These are phyloP conservation scores for Daucus carota DNA, from an alignment of 129 eudicot species.

Conservation along the genomic window DNA sequence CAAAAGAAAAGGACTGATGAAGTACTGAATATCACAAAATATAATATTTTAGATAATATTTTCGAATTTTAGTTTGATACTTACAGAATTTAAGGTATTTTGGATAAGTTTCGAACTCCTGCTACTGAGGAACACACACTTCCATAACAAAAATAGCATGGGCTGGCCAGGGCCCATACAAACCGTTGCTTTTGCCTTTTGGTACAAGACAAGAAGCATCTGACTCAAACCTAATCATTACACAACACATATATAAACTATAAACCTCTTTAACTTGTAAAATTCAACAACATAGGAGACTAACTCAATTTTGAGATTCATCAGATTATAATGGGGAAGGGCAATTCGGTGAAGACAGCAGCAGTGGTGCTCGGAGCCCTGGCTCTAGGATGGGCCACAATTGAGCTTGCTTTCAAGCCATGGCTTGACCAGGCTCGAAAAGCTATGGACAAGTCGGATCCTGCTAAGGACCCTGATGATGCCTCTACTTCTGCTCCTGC, in stretches of 20 bases:
- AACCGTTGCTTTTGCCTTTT: not conserved
- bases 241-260: too few relatives aligned
- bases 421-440: slow-evolving; percentile 65
- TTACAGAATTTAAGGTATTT: too few relatives aligned
- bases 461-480: slow-evolving; percentile 48
- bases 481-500: slow-evolving; percentile 5
- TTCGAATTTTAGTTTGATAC: too few relatives aligned
- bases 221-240: not conserved
- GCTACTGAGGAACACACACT: too few relatives aligned
- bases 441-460: slow-evolving; percentile 68
- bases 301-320: too few relatives aligned
- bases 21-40: too few relatives aligned
- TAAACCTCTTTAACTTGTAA: not conserved
- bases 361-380: slow-evolving; percentile 63
- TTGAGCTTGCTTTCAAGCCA: slow-evolving; percentile 84
- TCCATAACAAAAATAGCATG: too few relatives aligned
- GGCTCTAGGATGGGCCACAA: slow-evolving; percentile 75
- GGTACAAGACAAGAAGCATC: not conserved
- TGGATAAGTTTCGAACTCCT: too few relatives aligned
- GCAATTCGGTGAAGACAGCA: not conserved
- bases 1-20: too few relatives aligned
- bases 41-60: too few relatives aligned
- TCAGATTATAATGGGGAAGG: not conserved
- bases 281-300: too few relatives aligned
- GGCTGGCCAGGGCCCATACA: not conserved